phyloP scores from a whole-genome alignment of 225 moss, liverwort and hornwort genomes.

The Polytrichum commune region DNA sequence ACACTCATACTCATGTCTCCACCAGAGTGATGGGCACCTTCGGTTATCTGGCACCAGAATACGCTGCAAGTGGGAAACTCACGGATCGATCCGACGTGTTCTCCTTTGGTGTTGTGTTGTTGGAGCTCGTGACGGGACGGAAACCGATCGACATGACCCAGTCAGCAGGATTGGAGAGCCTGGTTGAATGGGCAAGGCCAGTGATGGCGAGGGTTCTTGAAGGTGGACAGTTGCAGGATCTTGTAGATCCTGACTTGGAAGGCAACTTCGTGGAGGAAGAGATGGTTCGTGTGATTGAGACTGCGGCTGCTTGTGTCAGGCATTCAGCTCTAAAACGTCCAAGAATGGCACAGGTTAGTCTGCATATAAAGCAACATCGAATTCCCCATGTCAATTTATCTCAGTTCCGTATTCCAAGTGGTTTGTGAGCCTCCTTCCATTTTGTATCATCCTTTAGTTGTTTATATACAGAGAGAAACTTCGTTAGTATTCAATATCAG shows the following conservation, averaged over 20 bases:
- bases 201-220: conserved; percentile 38
- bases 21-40: conserved; percentile 65
- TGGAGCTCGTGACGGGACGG: conserved; percentile 54
- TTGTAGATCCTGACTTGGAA: conserved; percentile 37
- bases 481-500: neutral
- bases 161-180: conserved; percentile 46
- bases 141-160: conserved; percentile 46
- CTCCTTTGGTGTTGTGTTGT: conserved; percentile 55
- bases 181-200: conserved; percentile 62
- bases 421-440: neutral
- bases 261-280: conserved; percentile 46
- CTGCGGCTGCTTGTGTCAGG: conserved; percentile 54
- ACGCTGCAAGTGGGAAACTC: conserved; percentile 52
- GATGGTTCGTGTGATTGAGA: conserved; percentile 51
- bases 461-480: neutral
- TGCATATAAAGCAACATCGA: no score
- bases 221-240: conserved; percentile 23
- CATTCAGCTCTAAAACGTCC: conserved; percentile 51
- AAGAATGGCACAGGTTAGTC: conserved; percentile 50
- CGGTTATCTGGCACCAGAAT: conserved; percentile 20
- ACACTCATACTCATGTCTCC: conserved; percentile 53
- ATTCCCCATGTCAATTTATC: no score
- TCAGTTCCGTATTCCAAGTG: neutral
- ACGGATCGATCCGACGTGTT: conserved; percentile 61
- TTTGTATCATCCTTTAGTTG: neutral